Base-by-base conservation (phyloP, 345 rosid species). In the Eucalyptus globulus region DNA sequence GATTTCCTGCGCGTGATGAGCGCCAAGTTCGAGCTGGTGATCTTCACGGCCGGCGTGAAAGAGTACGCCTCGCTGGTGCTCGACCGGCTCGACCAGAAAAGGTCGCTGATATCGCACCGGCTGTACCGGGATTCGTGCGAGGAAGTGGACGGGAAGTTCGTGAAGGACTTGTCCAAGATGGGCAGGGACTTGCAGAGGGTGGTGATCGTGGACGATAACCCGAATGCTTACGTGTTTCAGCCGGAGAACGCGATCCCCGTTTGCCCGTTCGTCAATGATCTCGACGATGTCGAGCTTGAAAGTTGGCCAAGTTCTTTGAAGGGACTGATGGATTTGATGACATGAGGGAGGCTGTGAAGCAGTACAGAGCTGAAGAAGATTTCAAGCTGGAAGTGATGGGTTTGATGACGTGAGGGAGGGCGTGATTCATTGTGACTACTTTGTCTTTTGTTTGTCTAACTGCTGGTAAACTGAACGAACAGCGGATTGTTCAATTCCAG, bases 181-280 rank as follows among this genome's bases (percentile, higher is more conserved):
- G 95, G 95, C 89, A 95, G 98, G 89, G 96, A 97, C 76, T 47
- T 96, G 92, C 91, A 90, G 54, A 93, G 89, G 34, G 94, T 92
- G 34, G 97, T 95, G 90, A 96, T 97, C 27, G 95, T 97, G 27
- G 99, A 97, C 21, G 99, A 97, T 27, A 97, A 97, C 87, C 99
- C 98, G 0, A 94, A 95, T 60, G 92, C 96, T 12, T 97, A 96
- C 88, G 87, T 88, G 83, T 91, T 93, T 86, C 99, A 97, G 88
- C 99, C 98, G 7, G 96, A 95, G 80, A 97, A 96, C 44, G 99
- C 98, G 0, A 92, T 97, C 83, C 98, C 98, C 15, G 92, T 96
- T n/a, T 91, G 87, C 87, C 96, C 98, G 9, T 97, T 96, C 80
- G 69, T 86, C 6, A 97, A 94, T 76, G 97, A 97, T 93, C 87